Evolutionary conservation across 495 filamentous ascomycete species (phyloP), one percentile per base, ranked within the genome.

Genomic region (Collariella sp.): DNA sequence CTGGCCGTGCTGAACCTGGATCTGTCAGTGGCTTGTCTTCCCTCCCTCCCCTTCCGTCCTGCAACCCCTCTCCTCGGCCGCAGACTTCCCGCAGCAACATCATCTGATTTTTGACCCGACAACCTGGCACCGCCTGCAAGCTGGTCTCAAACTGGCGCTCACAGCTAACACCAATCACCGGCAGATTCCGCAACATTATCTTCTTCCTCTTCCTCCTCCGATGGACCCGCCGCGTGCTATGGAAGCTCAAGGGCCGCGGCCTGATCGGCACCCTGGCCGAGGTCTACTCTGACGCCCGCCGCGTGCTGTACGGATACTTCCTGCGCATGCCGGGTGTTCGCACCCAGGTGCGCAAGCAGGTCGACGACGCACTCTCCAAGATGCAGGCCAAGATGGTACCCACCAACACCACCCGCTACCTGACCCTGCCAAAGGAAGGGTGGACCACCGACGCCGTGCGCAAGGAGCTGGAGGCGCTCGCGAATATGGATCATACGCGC

Each of bases 201-300:
- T 96, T 99, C 69, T 76, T 89, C 64, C 79, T 93, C 54, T 96
- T 97, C 73, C 67, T 97, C 38, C 74, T 97, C 34, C 83, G 91
- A 60, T 91, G 89, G 77, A 83, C 84, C 12, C 86, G 89, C 57
- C 91, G 87, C 67, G 79, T 78, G 31, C 82, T 87, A 54, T 82
- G 88, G 66, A 86, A 90, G 55, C 75, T 99, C 59, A 86, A 87
- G 62, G 94, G 94, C 58, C 88, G 90, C 62, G 94, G 94, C 41
- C 65, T 95, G 50, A 63, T 95, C 52, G 94, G 94, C 44, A 86
- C 87, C 29, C 60, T 89, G 46, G 76, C 76, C 62, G 83, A 89
- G 67, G 67, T 83, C 50, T 95, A 89, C 75, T 72, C 73, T 53
- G 78, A 81, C 36, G 64, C 82, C 56, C 85, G 83, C 54, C 79